phyloP scores from a whole-genome alignment of 2,329 filamentous ascomycete species.

The Podosphaera fusca region DNA sequence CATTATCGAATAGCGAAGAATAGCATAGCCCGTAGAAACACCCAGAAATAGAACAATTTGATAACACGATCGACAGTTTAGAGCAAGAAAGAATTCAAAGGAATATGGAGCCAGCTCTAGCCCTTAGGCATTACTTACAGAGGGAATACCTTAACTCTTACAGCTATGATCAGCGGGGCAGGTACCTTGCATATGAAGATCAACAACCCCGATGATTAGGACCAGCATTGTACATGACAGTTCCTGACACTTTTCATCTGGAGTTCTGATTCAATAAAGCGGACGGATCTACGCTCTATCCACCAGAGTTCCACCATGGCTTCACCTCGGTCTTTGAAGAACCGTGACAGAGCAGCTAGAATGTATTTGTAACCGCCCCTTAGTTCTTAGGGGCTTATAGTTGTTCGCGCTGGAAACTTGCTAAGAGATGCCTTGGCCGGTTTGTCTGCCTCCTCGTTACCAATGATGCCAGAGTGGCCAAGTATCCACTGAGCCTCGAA shows the following conservation, averaged over 20 bases:
- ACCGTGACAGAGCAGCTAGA: not conserved
- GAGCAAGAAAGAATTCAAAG: too few relatives aligned
- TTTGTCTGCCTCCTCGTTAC: not conserved
- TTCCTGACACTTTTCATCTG: too few relatives aligned
- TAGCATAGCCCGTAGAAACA: not conserved
- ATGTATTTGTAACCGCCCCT: not conserved
- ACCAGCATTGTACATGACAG: too few relatives aligned
- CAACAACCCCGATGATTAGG: too few relatives aligned
- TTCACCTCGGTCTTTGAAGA: not conserved
- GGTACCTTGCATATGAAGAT: too few relatives aligned
- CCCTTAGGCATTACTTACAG: too few relatives aligned
- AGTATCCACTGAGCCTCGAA: not conserved
- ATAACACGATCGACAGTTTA: too few relatives aligned
- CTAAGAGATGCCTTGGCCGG: not conserved
- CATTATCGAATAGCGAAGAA: too few relatives aligned
- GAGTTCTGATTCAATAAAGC: not conserved
- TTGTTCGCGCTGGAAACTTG: not conserved
- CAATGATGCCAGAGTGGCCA: not conserved
- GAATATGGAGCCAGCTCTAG: too few relatives aligned
- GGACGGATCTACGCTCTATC: not conserved
- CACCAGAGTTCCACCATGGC: not conserved
- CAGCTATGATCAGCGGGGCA: too few relatives aligned
- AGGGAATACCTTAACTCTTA: too few relatives aligned
- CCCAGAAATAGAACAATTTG: too few relatives aligned
- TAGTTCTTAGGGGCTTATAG: not conserved